phyloP scores from a whole-genome alignment of 805 yeast species.

The Metschnikowia koreensis region DNA sequence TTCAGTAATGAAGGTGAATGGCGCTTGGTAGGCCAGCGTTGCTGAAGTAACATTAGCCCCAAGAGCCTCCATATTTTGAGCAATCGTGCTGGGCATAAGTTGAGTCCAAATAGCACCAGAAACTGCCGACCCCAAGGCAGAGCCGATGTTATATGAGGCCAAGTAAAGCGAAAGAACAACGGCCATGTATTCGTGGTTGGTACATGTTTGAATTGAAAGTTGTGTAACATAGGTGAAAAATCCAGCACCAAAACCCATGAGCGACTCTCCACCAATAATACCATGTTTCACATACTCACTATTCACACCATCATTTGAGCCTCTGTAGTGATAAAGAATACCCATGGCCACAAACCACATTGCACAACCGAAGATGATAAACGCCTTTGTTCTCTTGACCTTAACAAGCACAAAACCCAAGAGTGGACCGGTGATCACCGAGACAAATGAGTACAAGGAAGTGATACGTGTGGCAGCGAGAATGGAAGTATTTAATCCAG shows the following conservation, averaged over 20 bases:
- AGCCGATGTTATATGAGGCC: slow-evolving; percentile 59
- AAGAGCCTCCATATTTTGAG: slow-evolving; percentile 25
- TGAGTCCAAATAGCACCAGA: slow-evolving; percentile 76
- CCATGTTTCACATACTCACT: slow-evolving; percentile 40
- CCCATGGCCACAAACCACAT: slow-evolving; percentile 66
- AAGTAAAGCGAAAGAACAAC: slow-evolving; percentile 56
- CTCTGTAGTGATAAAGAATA: slow-evolving; percentile 55
- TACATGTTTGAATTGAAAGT: slow-evolving; percentile 56
- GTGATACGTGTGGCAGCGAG: slow-evolving; percentile 68
- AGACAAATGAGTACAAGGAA: slow-evolving; percentile 61
- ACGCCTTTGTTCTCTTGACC: slow-evolving; percentile 51
- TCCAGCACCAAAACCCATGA: slow-evolving; percentile 73
- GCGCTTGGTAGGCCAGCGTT: slow-evolving; percentile 44
- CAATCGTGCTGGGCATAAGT: slow-evolving; percentile 46
- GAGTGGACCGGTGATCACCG: slow-evolving; percentile 58
- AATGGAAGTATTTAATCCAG: slow-evolving; percentile 57
- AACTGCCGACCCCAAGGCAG: slow-evolving; percentile 60
- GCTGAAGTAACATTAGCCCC: slow-evolving; percentile 28
- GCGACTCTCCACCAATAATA: slow-evolving; percentile 60
- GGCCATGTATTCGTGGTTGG: slow-evolving; percentile 65
- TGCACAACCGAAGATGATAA: slow-evolving; percentile 55
- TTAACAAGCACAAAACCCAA: slow-evolving; percentile 53
- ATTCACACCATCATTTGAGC: slow-evolving; percentile 40
- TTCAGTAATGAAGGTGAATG: slow-evolving; percentile 46
- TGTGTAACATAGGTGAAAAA: slow-evolving; percentile 66